Base-by-base conservation (phyloP, 1,284 basidiomycete genomes). In the Pseudozyma pruni region DNA sequence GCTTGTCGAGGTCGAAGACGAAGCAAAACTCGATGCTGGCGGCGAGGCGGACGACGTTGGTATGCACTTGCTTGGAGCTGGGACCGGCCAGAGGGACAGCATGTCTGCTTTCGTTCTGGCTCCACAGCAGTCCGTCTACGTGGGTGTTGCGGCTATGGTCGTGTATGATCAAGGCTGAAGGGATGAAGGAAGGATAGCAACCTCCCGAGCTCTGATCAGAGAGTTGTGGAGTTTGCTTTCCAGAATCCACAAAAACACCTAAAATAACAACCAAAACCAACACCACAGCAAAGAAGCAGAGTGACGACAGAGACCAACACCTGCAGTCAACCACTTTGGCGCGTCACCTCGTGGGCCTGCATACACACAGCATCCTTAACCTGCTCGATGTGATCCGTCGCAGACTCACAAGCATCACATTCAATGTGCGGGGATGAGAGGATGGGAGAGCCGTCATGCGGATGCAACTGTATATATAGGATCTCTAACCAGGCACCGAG, bases 221-320 rank as follows among this genome's bases (percentile, higher is more conserved):
- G 27, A n/a, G n/a, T n/a, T n/a, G n/a, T 29, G 27, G 27, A 29
- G 27, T 29, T 29, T 29, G 27, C 27, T 29, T 13, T 17, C 19
- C 13, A 50, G 41, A 50, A 17, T 8, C 17, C 27, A 22, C 19
- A 40, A 49, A 17, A 31, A n/a, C 19, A 17, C 31, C 25, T 19
- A 20, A 33, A 31, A 13, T 41, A 29, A 1, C 27, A 10, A 27
- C 35, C 19, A 20, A 29, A n/a, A 20, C 7, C 35, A 29, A 39
- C 38, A 27, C 23, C 39, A 48, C 39, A 27, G 31, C 38, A 4
- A 13, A 20, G n/a, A 14, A 11, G 27, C 27, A 29, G 11, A 11
- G 27, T 29, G 27, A 29, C 27, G 27, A 29, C 31, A 39, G 39
- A 50, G 47, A 50, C 38, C 47, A 50, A 50, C 47, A 50, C 47